Evolutionary conservation across 164 flowering plant genomes (phyloP), one percentile per base, ranked within the genome.

Genomic region (Litsea cubeba): DNA sequence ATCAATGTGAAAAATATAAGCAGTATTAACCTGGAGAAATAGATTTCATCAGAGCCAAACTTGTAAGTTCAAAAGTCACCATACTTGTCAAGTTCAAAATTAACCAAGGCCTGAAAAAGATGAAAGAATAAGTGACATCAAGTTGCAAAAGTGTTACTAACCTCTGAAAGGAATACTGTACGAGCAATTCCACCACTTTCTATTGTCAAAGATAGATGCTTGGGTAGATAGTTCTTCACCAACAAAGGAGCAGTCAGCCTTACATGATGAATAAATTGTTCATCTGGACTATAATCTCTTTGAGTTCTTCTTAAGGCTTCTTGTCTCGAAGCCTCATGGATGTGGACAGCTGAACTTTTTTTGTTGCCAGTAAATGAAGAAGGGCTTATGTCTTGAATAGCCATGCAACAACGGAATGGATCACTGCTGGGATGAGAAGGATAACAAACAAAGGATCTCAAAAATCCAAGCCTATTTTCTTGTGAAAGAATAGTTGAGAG

Each of bases 401-500:
- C 88, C 73, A 95, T 74, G 84, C 97, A 95, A 76, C 97, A 95
- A 30, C 97, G 94, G 75, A 95, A 95, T 24, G 96, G 92, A 75
- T 92, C 91, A 76, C 85, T 85, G 79, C 92, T 95, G 70, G 93
- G 92, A 81, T 84, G 87, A 79, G 92, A 88, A 62, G 99, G 99
- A 85, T 95, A 93, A 81, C 97, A 95, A 74, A 89, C 94, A 82
- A 89, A 88, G 50, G 99, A 88, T 75, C 87, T 86, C 76, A 87
- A 80, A 84, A 83, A 81, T 72, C 95, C 96, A 74, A 82, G 81
- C 80, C 84, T 84, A 76, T 76, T 88, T 73, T 92, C 97, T 14
- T 76, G 85, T 17, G 89, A 83, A 65, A 92, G 82, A 76, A 95
- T 79, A 74, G 83, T 85, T 63, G 93, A 84, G 57, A 95, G 87